phyloP scores from a whole-genome alignment of 371 early-diverging fungal genomes.

The Apophysomyces variabilis region DNA sequence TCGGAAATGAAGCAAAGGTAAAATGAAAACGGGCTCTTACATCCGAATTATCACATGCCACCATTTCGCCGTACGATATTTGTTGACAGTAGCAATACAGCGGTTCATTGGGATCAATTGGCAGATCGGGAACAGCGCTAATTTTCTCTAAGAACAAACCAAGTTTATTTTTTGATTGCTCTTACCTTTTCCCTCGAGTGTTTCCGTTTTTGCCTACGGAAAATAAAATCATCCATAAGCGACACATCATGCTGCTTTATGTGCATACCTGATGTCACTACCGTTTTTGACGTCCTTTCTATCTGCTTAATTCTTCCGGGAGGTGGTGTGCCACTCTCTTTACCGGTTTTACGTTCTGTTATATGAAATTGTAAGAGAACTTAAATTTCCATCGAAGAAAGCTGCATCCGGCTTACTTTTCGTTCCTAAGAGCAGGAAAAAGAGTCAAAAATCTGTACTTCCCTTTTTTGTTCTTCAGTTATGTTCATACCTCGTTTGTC shows the following conservation, averaged over 20 bases:
- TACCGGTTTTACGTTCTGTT: slow-evolving; percentile 29
- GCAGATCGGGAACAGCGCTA: slow-evolving; percentile 64
- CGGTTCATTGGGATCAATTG: slow-evolving; percentile 95
- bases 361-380: neutral
- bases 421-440: slow-evolving; percentile 1
- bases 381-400: neutral
- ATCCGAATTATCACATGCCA: slow-evolving; percentile 93
- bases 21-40: slow-evolving; percentile 49
- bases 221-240: neutral
- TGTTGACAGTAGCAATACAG: slow-evolving; percentile 94
- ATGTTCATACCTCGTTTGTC: slow-evolving; percentile 38
- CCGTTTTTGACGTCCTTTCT: neutral
- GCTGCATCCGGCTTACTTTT: neutral
- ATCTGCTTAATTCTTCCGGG: slow-evolving; percentile 14
- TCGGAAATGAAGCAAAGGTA: neutral
- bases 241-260: neutral
- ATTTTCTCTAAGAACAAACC: slow-evolving; percentile 17
- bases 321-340: slow-evolving; percentile 26
- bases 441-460: neutral
- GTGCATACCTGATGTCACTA: neutral
- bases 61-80: slow-evolving; percentile 97
- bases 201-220: slow-evolving; percentile 26
- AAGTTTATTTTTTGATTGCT: slow-evolving; percentile 7
- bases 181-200: slow-evolving; percentile 20
- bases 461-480: slow-evolving; percentile 9